These are phyloP conservation scores for Chrysoporthe puriensis DNA, from an alignment of 2,329 filamentous ascomycete genomes.

Conservation along the genomic window DNA sequence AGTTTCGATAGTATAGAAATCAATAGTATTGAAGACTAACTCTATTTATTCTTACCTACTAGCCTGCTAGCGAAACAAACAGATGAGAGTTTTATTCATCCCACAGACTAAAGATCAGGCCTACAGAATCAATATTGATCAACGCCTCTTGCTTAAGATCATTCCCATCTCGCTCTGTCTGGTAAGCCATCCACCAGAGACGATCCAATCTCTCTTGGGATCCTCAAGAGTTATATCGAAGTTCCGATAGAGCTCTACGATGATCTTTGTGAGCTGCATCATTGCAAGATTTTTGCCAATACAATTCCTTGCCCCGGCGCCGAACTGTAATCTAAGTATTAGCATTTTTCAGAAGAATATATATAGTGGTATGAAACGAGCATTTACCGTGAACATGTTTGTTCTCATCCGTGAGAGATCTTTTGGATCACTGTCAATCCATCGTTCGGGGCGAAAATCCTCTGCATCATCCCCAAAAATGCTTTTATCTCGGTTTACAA, in stretches of 20 bases:
- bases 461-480: slow-evolving; percentile 62
- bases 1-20: too few relatives aligned
- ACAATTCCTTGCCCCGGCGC: slow-evolving; percentile 53
- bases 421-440: slow-evolving; percentile 36
- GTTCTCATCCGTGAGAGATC: slow-evolving; percentile 16
- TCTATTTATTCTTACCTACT: too few relatives aligned
- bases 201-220: too few relatives aligned
- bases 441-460: slow-evolving; percentile 60
- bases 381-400: slow-evolving; percentile 10
- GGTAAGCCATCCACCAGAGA: too few relatives aligned
- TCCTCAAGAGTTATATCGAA: not conserved
- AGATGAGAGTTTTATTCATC: too few relatives aligned
- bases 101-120: too few relatives aligned
- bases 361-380: too few relatives aligned
- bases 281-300: slow-evolving; percentile 37
- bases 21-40: too few relatives aligned
- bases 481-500: slow-evolving; percentile 58
- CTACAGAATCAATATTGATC: too few relatives aligned
- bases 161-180: too few relatives aligned
- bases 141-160: too few relatives aligned
- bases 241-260: slow-evolving; percentile 6
- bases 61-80: too few relatives aligned
- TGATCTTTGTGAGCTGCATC: slow-evolving; percentile 13
- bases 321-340: slow-evolving; percentile 43
- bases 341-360: not conserved